Evolutionary conservation across 176 grass and related monocot species (phyloP).

Genomic region (Triticum urartu): DNA sequence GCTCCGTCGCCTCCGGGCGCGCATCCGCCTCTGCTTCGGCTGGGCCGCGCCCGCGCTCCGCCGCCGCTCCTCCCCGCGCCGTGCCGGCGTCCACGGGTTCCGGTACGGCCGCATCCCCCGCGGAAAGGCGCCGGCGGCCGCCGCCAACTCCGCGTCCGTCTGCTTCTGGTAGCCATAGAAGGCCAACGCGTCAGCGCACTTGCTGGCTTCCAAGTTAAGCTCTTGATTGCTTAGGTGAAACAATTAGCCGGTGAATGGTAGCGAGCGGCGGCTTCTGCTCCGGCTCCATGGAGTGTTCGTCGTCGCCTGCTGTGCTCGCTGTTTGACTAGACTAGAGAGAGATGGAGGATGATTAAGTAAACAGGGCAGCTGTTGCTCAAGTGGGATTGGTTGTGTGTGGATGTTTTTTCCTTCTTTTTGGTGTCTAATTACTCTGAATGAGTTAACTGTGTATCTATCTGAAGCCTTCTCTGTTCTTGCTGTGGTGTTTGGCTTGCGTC

Average conservation of each 20-base stretch:
- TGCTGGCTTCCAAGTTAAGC: conserved; percentile 19
- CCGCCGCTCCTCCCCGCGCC: neutral
- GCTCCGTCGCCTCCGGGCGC: conserved; percentile 29
- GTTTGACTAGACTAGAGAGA: conserved; percentile 7
- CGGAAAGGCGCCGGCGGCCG: neutral
- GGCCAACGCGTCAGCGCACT: conserved; percentile 3
- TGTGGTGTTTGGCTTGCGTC: too few relatives aligned
- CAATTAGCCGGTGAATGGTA: conserved; percentile 12
- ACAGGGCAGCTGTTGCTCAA: neutral
- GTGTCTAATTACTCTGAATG: neutral
- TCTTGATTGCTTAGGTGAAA: conserved; percentile 11
- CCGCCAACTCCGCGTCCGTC: conserved; percentile 13
- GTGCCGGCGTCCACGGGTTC: neutral
- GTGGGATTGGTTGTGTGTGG: neutral
- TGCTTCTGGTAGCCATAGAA: conserved; percentile 39
- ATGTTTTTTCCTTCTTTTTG: conserved; percentile 15
- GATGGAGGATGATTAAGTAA: neutral
- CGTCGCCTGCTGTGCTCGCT: conserved; percentile 2
- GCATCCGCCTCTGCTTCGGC: conserved; percentile 51
- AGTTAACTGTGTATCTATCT: conserved; percentile 14
- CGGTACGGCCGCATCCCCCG: conserved; percentile 44
- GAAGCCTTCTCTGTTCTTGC: neutral
- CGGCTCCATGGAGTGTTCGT: neutral
- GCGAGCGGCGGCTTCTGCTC: neutral
- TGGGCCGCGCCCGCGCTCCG: conserved; percentile 33